Conservation (phyloP, 1,284 basidiomycete species). For the Mycosarcoma mackinlayi region DNA sequence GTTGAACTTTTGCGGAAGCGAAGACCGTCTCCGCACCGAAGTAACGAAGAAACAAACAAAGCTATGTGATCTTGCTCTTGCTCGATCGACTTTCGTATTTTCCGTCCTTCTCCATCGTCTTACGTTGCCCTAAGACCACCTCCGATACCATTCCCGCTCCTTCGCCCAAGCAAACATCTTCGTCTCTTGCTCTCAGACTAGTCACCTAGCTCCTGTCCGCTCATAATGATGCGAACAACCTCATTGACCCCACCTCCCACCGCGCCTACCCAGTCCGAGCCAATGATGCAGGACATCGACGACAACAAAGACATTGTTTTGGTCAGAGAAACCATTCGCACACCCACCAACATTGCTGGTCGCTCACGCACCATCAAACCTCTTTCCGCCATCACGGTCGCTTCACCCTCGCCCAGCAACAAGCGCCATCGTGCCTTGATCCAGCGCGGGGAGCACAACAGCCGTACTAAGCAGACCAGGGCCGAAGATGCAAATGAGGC, state of each 20-base stretch:
- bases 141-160: background rate
- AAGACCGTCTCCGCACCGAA: background rate
- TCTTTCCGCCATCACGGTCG: background rate
- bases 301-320: constrained; percentile 14
- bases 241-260: constrained; percentile 6
- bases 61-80: constrained; percentile 2
- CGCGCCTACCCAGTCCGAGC: background rate
- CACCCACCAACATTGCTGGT: background rate
- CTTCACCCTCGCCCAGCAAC: background rate
- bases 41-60: too few relatives aligned
- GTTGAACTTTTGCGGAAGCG: background rate
- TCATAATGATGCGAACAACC: constrained; percentile 8
- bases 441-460: background rate
- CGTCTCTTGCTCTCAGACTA: background rate
- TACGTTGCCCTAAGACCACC: background rate
- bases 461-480: background rate
- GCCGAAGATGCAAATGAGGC: too few relatives aligned
- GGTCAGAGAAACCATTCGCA: constrained; percentile 10
- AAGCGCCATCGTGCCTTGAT: background rate
- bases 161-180: too few relatives aligned
- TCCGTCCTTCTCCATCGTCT: background rate
- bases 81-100: background rate
- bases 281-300: background rate
- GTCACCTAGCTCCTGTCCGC: too few relatives aligned
- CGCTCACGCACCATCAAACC: background rate